Evolutionary conservation across 1,284 basidiomycete species (phyloP).

Genomic region (Sanghuangporus sanghuang): DNA sequence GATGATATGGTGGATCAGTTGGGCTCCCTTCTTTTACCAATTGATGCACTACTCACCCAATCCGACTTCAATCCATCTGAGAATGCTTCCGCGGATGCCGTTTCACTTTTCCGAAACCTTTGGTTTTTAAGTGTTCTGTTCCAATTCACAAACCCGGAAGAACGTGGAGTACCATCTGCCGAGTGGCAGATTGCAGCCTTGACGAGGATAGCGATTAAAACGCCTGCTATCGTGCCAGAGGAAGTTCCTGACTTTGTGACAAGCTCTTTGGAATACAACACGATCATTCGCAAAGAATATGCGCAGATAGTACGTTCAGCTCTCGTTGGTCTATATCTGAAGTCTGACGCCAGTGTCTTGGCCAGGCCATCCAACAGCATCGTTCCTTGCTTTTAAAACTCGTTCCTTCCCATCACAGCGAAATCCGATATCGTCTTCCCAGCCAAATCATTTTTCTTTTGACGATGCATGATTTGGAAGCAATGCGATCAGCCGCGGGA

Average conservation of each 20-base stretch:
- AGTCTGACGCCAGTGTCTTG: neutral
- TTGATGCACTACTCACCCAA: conserved; percentile 85
- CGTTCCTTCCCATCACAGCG: conserved; percentile 66
- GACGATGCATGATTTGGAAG: conserved; percentile 87
- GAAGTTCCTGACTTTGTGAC: conserved; percentile 81
- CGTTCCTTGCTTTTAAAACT: conserved; percentile 58
- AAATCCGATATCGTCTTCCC: conserved; percentile 73
- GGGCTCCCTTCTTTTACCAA: conserved; percentile 82
- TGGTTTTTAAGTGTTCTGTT: conserved; percentile 93
- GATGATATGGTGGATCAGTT: conserved; percentile 84
- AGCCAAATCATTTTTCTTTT: conserved; percentile 87
- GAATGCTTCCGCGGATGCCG: conserved; percentile 57
- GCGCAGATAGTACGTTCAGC: conserved; percentile 58
- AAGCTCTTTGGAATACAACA: conserved; percentile 91
- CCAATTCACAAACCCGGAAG: conserved; percentile 54
- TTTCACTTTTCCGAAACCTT: conserved; percentile 85
- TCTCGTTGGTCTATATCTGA: neutral
- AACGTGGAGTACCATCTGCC: conserved; percentile 53
- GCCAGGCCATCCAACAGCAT: conserved; percentile 65
- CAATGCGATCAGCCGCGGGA: conserved; percentile 78
- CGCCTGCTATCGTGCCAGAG: conserved; percentile 83
- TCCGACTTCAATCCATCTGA: conserved; percentile 63
- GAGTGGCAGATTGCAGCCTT: conserved; percentile 77
- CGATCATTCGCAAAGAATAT: conserved; percentile 87
- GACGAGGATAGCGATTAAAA: conserved; percentile 80